Base-by-base conservation (phyloP, 306 rosid genomes). In the Notholithocarpus densiflorus region DNA sequence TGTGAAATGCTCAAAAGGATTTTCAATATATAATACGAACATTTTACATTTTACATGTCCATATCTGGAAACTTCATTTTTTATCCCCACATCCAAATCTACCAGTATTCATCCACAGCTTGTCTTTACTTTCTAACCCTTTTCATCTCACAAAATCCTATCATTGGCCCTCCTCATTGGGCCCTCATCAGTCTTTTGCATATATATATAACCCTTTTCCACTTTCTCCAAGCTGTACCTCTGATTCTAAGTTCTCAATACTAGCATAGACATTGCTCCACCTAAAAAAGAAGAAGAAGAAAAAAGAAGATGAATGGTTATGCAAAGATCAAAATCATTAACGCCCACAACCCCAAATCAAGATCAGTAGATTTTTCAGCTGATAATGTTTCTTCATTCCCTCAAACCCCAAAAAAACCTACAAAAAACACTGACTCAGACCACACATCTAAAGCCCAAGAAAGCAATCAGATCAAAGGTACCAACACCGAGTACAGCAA, bases 291-390 rank as follows among this genome's bases (percentile, higher is more conserved):
- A 88, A 85, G 91, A 85, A n/a, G n/a, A n/a, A 85, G 37, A 37
- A 8, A 11, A 29, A 27, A 55, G 71, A 23, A 24, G 48, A 90
- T 86, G 92, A 85, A 83, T 13, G 85, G 83, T 5, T 89, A 92
- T 64, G 83, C 95, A 5, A 90, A 90, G 80, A 89, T 89, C 55
- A 84, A 65, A 68, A 40, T 40, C 68, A 43, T 48, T 26, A 69
- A 45, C 20, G 27, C n/a, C 75, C 82, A 75, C 19, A 87, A 87
- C 75, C 81, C 74, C 19, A 87, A 86, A 65, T 86, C 93, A 66
- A 88, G 89, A 90, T 90, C 95, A 70, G 45, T 82, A 3, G 92
- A 87, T 77, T 85, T 85, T 72, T 81, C 90, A 18, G 87, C 45
- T 40, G 45, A 40, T 40, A 37, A 87, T 80, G 77, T 77, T 21